Base-by-base conservation (phyloP, 1,284 basidiomycete species). In the Heterobasidion irregulare region DNA sequence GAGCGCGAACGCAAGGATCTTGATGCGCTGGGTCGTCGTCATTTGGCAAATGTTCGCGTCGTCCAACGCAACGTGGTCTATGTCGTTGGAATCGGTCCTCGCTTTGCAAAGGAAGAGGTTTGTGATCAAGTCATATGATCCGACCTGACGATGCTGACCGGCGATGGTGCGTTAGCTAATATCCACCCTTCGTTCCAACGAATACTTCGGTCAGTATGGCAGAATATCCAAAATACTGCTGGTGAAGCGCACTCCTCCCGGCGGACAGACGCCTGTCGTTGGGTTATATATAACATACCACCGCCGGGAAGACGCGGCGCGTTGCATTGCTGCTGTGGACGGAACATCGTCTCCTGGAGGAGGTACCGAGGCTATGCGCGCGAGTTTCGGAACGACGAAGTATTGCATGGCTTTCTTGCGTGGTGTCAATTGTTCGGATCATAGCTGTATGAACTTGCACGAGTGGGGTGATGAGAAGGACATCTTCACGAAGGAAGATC, bases 381-480 rank as follows among this genome's bases (percentile, higher is more conserved):
- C 95, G 10, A 96, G 92, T 66, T 89, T 94, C 70, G 97, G 97
- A 19, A 98, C 95, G 19, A 97, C 96, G 38, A 94, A 98, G 70
- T 99, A 99, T 68, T 99, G 97, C 72, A 95, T 98, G 78, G 79
- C 88, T 9, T 99, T 98, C 69, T 78, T 99, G 61, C 90, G 95
- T 51, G 88, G 92, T 19, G 79, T 84, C 49, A 83, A 82, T 58
- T 99, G 97, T 72, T 82, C 86, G 54, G 92, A 94, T 66, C 86
- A 90, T 63, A 84, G 83, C 58, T 99, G 96, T 72, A 90, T 95
- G 81, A 92, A 93, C 68, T 73, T 97, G 54, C 97, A 99, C 68
- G 97, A 99, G 69, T 96, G 94, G 85, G 96, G 95, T 18, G 97
- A 98, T 63, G 96, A 99, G 69, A 92, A 93, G 56, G 97, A 99